phyloP scores from a whole-genome alignment of 2,329 filamentous ascomycete species.

The Paracoccidioides brasiliensis region DNA sequence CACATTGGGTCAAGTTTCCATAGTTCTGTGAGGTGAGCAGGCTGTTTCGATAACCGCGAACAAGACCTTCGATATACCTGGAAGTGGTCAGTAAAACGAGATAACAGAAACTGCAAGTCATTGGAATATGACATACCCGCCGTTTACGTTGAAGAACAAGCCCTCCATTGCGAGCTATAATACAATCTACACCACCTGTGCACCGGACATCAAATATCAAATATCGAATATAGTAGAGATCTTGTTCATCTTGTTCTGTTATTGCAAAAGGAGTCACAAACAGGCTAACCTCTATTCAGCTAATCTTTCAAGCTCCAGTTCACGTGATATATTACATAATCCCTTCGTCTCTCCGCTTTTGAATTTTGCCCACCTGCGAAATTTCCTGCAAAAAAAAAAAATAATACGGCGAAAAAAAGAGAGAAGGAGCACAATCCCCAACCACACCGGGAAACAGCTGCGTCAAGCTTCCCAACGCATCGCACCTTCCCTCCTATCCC shows the following conservation, averaged over 20 bases:
- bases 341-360: neutral
- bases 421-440: neutral
- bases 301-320: neutral
- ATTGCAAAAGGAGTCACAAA: neutral
- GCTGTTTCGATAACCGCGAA: constrained; percentile 89
- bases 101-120: neutral
- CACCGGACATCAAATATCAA: neutral
- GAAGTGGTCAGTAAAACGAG: constrained; percentile 10
- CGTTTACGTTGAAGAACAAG: constrained; percentile 87
- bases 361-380: constrained; percentile 20
- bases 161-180: constrained; percentile 56
- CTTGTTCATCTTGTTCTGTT: neutral
- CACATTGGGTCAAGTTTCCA: constrained; percentile 91
- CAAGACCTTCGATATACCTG: constrained; percentile 94
- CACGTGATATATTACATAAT: neutral
- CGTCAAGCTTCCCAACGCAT: neutral
- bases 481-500: neutral
- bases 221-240: neutral
- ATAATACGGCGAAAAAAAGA: constrained; percentile 3
- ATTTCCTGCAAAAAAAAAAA: constrained; percentile 17
- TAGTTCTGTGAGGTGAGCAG: constrained; percentile 86
- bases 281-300: neutral
- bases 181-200: neutral
- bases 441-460: neutral
- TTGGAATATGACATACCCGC: constrained; percentile 51